Evolutionary conservation across 805 yeast species (phyloP), one percentile per base, ranked within the genome.

Genomic region (Saturnispora kantuleensis): DNA sequence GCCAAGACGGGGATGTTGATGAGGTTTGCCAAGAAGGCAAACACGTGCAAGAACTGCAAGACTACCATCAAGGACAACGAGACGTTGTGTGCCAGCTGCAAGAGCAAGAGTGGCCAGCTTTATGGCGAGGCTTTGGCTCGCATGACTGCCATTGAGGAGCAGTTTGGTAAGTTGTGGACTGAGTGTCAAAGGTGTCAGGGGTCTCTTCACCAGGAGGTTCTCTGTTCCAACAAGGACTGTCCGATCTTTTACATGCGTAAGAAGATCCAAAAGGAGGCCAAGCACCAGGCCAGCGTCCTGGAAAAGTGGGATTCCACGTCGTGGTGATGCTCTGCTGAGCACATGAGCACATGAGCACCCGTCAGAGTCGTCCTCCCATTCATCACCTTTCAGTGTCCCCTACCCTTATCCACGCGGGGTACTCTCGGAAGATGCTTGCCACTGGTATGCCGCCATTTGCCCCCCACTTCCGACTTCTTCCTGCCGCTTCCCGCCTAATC

Each of bases 121-220:
- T 93, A 87, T 57, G 79, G 87, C n/a, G 77, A 79, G 47, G 88
- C 93, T 10, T 65, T 93, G 39, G 81, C 84, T 3, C 81, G 77
- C 47, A 79, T 89, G 71, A 83, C 87, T 58, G 79, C 77, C 36
- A 65, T 90, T 48, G 96, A 93, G 59, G 74, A 77, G 48, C 81
- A 82, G 53, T 93, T 87, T 56, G 80, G 95, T 3, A 70, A 94
- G 51, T 66, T 93, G 50, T 93, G 99, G 99, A 90, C 97, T 0
- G 95, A 93, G 59, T 94, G 99, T 61, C 99, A 93, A 66, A 70
- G 97, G 47, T 93, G 98, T 63, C 97, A 94, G 55, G 97, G 97
- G 0, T 84, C 93, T 21, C 67, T 94, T 44, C 97, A 93, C 56
- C 96, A 88, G 63, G 97, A 93, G 54, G 97, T 93, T 3, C 68